A percentile compares a stretch with the other conserved stretches of the same genome.
Conservation (phyloP, 768 basidiomycete species). For the Pholiota molesta region DNA sequence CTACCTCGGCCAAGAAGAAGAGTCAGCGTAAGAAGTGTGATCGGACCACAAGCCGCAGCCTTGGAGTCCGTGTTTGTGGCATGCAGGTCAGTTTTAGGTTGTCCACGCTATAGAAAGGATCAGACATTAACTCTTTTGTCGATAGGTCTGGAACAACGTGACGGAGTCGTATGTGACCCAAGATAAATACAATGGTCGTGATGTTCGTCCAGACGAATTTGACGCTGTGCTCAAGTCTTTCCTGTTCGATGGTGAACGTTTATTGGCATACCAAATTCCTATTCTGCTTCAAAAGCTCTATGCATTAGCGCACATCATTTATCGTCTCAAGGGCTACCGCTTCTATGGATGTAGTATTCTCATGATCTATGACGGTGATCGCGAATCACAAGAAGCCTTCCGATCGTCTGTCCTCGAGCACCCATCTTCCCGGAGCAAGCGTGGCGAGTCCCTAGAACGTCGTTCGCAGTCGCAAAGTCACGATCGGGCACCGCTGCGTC, state of each 20-base stretch:
- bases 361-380: slow-evolving; percentile 96
- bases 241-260: slow-evolving; percentile 78
- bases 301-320: slow-evolving; percentile 89
- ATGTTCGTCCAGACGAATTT: slow-evolving; percentile 86
- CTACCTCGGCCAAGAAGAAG: slow-evolving; percentile 90
- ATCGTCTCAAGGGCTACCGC: slow-evolving; percentile 90
- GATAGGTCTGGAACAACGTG: slow-evolving; percentile 89
- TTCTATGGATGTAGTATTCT: slow-evolving; percentile 98
- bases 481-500: slow-evolving; percentile 57
- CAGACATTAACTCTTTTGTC: slow-evolving; percentile 12
- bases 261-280: slow-evolving; percentile 93
- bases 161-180: slow-evolving; percentile 87
- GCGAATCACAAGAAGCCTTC: slow-evolving; percentile 80
- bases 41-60: slow-evolving; percentile 85
- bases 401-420: slow-evolving; percentile 63
- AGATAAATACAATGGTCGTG: slow-evolving; percentile 96
- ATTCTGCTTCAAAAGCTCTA: slow-evolving; percentile 89
- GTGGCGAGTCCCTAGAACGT: slow-evolving; percentile 79
- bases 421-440: slow-evolving; percentile 69
- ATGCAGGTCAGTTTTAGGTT: slow-evolving; percentile 82
- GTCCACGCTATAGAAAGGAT: slow-evolving; percentile 11
- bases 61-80: slow-evolving; percentile 94
- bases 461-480: slow-evolving; percentile 46
- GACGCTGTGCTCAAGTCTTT: slow-evolving; percentile 80
- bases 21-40: slow-evolving; percentile 99